These are phyloP conservation scores for Pyrenula aspistea DNA, from an alignment of 495 filamentous ascomycete species.

Conservation along the genomic window DNA sequence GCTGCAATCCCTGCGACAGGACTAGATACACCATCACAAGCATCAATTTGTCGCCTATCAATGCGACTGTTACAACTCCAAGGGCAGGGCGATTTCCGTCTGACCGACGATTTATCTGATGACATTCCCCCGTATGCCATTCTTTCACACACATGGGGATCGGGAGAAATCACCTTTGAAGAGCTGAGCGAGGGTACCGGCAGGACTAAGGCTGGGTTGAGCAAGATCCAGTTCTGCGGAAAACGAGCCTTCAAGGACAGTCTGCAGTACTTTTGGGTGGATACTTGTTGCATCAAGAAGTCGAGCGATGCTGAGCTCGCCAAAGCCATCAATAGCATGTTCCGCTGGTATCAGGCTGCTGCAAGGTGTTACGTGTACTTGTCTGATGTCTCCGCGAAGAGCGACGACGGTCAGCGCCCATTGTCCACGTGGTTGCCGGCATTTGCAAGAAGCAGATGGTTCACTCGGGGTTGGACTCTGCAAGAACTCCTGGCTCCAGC, in stretches of 20 bases:
- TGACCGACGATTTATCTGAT: too few relatives aligned
- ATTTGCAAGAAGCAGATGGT: constrained; percentile 7
- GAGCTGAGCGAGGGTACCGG: constrained; percentile 10
- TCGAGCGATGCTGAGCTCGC: constrained; percentile 22
- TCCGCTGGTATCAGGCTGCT: constrained; percentile 16
- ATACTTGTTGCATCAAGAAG: constrained; percentile 30
- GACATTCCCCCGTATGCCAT: too few relatives aligned
- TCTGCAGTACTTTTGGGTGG: too few relatives aligned
- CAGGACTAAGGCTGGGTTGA: constrained; percentile 11
- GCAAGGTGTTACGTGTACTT: constrained; percentile 17
- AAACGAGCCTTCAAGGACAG: constrained; percentile 12
- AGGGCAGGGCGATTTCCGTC: too few relatives aligned
- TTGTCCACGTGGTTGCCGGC: too few relatives aligned
- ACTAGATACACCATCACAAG: too few relatives aligned
- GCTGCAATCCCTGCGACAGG: too few relatives aligned
- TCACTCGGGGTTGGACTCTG: too few relatives aligned
- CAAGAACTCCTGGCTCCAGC: constrained; percentile 1
- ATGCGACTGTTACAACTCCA: too few relatives aligned
- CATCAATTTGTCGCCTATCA: too few relatives aligned
- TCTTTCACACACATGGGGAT: too few relatives aligned
- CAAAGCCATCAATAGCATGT: constrained; percentile 21
- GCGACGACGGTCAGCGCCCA: too few relatives aligned
- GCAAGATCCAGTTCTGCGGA: constrained; percentile 16
- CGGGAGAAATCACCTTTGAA: constrained; percentile 16
- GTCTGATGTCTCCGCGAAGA: constrained; percentile 7